Percentiles rank a stretch among this genome's conserved stretches.
Evolutionary conservation across 805 yeast genomes (phyloP).

Genomic region (Zygoascus bituminiphila): DNA sequence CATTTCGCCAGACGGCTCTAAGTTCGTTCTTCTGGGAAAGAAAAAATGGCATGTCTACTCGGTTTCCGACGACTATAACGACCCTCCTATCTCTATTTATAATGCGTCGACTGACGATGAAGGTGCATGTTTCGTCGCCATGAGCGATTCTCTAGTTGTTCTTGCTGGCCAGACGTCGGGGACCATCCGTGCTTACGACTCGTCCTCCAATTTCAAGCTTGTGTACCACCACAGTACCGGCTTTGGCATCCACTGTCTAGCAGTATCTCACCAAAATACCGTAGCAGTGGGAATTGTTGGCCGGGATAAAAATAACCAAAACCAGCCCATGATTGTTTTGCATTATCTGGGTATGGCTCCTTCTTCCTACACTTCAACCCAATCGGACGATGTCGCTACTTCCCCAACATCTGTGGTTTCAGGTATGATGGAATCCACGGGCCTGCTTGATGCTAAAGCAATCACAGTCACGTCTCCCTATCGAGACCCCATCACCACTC

Average conservation of each 20-base stretch:
- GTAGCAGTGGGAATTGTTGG: slow-evolving; percentile 80
- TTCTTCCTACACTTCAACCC: neutral
- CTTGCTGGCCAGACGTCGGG: slow-evolving; percentile 67
- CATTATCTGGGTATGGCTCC: slow-evolving; percentile 7
- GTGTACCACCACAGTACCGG: slow-evolving; percentile 61
- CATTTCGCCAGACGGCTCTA: slow-evolving; percentile 54
- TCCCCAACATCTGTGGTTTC: neutral
- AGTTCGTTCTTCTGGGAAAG: slow-evolving; percentile 57
- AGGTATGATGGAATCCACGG: neutral
- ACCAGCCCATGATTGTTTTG: slow-evolving; percentile 35
- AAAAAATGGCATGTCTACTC: slow-evolving; percentile 66
- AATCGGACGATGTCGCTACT: neutral
- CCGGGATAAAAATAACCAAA: slow-evolving; percentile 57
- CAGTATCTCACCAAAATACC: slow-evolving; percentile 55
- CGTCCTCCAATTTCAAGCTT: slow-evolving; percentile 46
- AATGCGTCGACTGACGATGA: slow-evolving; percentile 2
- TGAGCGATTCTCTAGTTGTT: slow-evolving; percentile 52
- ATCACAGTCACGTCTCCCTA: slow-evolving; percentile 76
- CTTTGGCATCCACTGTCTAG: slow-evolving; percentile 73
- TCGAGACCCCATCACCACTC: slow-evolving; percentile 69
- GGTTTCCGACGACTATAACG: slow-evolving; percentile 39
- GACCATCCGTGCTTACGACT: slow-evolving; percentile 54
- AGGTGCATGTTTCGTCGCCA: slow-evolving; percentile 17
- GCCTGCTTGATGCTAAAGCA: slow-evolving; percentile 33
- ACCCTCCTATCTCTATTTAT: slow-evolving; percentile 45